These are phyloP conservation scores for Medicago arabica DNA, from an alignment of 306 rosid species.

Conservation along the genomic window DNA sequence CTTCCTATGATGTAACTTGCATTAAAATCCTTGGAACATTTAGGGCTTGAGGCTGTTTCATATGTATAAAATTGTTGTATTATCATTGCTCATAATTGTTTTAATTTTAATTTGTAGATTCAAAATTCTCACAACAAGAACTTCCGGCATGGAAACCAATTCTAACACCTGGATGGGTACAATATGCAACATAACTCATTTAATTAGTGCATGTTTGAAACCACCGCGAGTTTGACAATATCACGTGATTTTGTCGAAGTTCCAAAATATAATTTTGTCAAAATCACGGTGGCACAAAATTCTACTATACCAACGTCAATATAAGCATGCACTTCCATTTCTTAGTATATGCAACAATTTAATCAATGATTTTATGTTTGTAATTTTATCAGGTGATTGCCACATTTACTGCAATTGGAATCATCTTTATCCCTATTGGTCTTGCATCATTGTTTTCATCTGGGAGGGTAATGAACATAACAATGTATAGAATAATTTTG, in stretches of 20 bases:
- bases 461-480: constrained; percentile 44
- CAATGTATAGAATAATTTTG: constrained; percentile 7
- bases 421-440: constrained; percentile 53
- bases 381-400: constrained; percentile 42
- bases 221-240: neutral
- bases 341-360: neutral
- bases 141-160: constrained; percentile 60
- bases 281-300: neutral
- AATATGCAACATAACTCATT: constrained; percentile 9
- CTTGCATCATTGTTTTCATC: constrained; percentile 51
- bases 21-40: neutral
- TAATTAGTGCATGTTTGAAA: neutral
- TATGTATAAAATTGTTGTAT: neutral
- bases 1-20: neutral
- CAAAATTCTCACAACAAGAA: constrained; percentile 57
- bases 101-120: constrained; percentile 35
- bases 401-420: constrained; percentile 44
- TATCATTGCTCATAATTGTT: neutral
- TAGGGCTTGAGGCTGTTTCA: neutral
- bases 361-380: neutral
- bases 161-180: constrained; percentile 58
- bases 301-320: neutral
- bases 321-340: neutral
- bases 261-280: neutral
- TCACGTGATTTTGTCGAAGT: neutral